Base-by-base conservation (phyloP, 1,139 yeast genomes). In the Lizanozyma gosingica region DNA sequence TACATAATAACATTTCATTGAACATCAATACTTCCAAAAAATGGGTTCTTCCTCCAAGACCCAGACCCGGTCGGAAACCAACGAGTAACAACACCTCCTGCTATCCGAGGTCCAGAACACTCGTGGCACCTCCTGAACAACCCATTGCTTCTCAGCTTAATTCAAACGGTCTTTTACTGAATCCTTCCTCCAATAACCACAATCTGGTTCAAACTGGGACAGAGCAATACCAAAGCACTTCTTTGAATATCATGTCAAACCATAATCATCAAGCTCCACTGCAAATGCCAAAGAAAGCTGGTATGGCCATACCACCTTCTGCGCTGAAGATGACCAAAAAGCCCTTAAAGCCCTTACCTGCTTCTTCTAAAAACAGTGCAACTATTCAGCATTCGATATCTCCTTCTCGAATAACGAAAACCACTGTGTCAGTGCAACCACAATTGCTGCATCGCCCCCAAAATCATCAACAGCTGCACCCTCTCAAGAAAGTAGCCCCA, bases 41-140 rank as follows among this genome's bases (percentile, higher is more conserved):
- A 47, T 78, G 84, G 84, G 79, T 78, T 2, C 57, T 78, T 35
- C 84, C 83, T 2, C 83, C 83, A 2, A 59, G 83, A 40, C 83
- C 83, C 2, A 65, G 81, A 41, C 80, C 82, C 0, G 82, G 82
- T 11, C 60, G 82, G 39, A 71, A 72, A 49, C 76, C 77, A 4
- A 56, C 51, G 4, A 48, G 54, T 18, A 38, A 33, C 8, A 11
- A 37, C n/a, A 17, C 37, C 22, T 22, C 39, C 22, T 18, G 27
- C 15, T 15, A 27, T 15, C 18, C 37, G 14, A 16, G 11, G 15
- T 14, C 41, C 37, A 16, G 41, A n/a, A n/a, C n/a, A n/a, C n/a
- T n/a, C n/a, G n/a, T n/a, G n/a, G 29, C 29, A 6, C 6, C 6
- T 22, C 9, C 9, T 6, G 29, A 11, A 6, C 11, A 6, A 6